Base-by-base conservation (phyloP, 1,284 basidiomycete species). In the Cryptococcus floricola region DNA sequence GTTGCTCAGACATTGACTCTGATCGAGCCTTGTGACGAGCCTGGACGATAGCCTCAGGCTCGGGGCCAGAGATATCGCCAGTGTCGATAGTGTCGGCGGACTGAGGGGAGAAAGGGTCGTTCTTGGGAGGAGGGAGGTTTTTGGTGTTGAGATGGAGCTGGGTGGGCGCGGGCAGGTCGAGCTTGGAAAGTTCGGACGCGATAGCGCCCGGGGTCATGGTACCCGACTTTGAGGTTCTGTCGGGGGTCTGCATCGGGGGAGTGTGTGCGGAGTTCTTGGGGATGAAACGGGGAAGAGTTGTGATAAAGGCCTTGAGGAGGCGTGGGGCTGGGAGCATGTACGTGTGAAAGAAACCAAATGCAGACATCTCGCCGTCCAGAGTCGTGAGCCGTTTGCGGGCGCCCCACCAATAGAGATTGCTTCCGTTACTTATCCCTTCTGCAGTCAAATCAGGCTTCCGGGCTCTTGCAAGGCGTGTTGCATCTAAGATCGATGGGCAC, bases 1-100 rank as follows among this genome's bases (percentile, higher is more conserved):
- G 59, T 51, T 78, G 73, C 59, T 76, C 74, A n/a, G 71, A 73
- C 61, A 73, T 66, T 46, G 60, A 65, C 58, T 76, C 74, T 16
- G 70, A 65, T n/a, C 75, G 64, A 31, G 61, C 65, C 53, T 70
- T 69, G 10, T 58, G 54, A 9, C 64, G 57, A 7, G 67, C 69
- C 31, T 59, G 56, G 19, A 60, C 58, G 48, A 78, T 65, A 8
- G 72, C 72, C 59, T 78, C 76, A 10, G 76, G 76, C 58, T 78
- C 76, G 25, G 76, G 76, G 13, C 76, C 70, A 4, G 68, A 65
- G 37, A 76, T 57, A 57, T 73, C 73, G 23, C 62, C 64, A 23
- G 63, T 65, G 28, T 51, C 53, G 42, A 52, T 41, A n/a, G 55
- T 56, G 6, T 16, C 39, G 14, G 48, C 56, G 1, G 58, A 58